Base-by-base conservation (phyloP, 2,329 filamentous ascomycete species). In the Pseudomassariella vexata region DNA sequence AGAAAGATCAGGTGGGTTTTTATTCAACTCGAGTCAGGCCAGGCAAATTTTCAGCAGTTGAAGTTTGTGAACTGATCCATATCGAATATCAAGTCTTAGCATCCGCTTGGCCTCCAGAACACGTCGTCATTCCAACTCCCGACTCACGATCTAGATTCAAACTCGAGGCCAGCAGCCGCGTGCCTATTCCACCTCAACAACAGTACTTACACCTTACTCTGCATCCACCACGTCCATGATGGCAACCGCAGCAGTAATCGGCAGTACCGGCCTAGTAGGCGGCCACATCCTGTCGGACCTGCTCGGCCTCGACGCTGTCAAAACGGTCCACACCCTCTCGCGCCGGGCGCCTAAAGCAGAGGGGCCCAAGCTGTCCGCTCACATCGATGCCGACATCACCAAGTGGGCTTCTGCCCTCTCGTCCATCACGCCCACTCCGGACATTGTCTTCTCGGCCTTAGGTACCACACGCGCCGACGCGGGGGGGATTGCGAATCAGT, bases 391-490 rank as follows among this genome's bases (percentile, higher is more conserved):
- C 45, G 84, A 94, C 55, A 78, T 76, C 2, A 56, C 73, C 6
- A 69, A 73, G 51, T 95, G 88, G 89, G 61, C 76, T 3, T 45
- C 66, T 8, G 62, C 71, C 45, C 70, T 92, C 29, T 52, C 66
- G 6, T 58, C 64, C 20, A 59, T 83, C 27, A 51, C 62, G 0
- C 73, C 79, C 1, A 40, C 66, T 0, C 79, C 84, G 0, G 55
- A 65, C 1, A 65, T 83, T 42, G 80, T 92, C 62, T 78, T 90
- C 62, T 88, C 84, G 3, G 76, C 76, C 2, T 71, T 95, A 1
- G 90, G 82, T 36, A 95, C 87, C 3, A 95, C 89, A 0, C 76
- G 79, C 29, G 82, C 67, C 0, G 68, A 70, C 9, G 88, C 87
- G 1, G 89, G 89, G 39, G 70, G 82, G 36, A 63, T 94, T 43